These are phyloP conservation scores for Herpetospermum pedunculosum DNA, from an alignment of 306 rosid species.

Conservation along the genomic window DNA sequence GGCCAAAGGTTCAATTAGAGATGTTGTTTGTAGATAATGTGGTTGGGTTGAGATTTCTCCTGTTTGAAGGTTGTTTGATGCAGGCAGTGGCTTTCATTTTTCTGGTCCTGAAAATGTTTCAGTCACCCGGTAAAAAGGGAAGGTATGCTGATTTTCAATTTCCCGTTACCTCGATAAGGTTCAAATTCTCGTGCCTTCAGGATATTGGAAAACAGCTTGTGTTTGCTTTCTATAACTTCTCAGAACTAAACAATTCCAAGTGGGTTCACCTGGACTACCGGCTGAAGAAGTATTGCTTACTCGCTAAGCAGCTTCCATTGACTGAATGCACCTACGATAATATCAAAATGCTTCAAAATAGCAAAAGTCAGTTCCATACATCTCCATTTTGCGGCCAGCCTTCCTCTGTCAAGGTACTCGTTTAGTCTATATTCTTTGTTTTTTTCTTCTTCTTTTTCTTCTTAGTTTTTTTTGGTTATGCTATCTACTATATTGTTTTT, in stretches of 20 bases:
- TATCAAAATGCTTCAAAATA: constrained; percentile 63
- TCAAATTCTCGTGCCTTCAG: constrained; percentile 51
- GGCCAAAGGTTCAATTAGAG: constrained; percentile 78
- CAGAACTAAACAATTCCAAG: constrained; percentile 40
- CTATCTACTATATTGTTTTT: neutral
- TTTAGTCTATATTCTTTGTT: neutral
- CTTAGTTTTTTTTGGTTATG: neutral
- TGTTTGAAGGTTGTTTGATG: constrained; percentile 74
- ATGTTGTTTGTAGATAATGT: constrained; percentile 87
- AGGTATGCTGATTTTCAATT: constrained; percentile 37
- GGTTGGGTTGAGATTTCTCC: constrained; percentile 64
- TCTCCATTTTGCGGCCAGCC: constrained; percentile 21
- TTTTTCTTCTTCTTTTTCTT: neutral
- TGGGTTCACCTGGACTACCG: constrained; percentile 64
- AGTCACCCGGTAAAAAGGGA: constrained; percentile 33
- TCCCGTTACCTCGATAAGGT: constrained; percentile 76
- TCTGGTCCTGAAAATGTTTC: constrained; percentile 45
- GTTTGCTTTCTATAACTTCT: constrained; percentile 61
- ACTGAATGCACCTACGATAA: constrained; percentile 89
- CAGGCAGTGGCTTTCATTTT: constrained; percentile 54
- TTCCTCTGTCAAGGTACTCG: constrained; percentile 46
- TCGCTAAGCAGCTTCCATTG: constrained; percentile 57
- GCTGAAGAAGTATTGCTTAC: constrained; percentile 50
- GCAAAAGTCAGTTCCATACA: constrained; percentile 21
- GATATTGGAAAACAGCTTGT: constrained; percentile 54